These are phyloP conservation scores for Acorus gramineus DNA, from an alignment of 106 monocot genomes.

Conservation along the genomic window DNA sequence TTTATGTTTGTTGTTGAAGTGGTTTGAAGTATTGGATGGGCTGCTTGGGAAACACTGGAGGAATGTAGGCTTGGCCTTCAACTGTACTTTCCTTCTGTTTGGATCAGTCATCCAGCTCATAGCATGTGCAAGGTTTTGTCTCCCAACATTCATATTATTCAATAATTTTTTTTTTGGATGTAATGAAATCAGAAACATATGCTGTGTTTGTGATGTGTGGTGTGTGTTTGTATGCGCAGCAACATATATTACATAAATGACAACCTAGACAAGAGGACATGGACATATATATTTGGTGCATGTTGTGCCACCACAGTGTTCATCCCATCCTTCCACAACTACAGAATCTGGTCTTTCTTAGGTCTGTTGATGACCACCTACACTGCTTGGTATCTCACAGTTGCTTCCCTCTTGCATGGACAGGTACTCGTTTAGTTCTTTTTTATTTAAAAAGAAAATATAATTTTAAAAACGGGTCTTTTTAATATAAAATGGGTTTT, in stretches of 20 bases:
- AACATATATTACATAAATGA: slow-evolving; percentile 84
- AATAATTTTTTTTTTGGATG: not conserved
- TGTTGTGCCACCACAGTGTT: slow-evolving; percentile 81
- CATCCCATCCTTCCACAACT: slow-evolving; percentile 88
- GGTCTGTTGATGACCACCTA: slow-evolving; percentile 75
- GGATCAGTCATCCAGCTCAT: slow-evolving; percentile 82
- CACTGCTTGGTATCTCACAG: slow-evolving; percentile 69
- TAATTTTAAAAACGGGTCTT: not conserved
- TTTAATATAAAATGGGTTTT: not conserved
- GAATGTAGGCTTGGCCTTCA: slow-evolving; percentile 61
- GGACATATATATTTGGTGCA: slow-evolving; percentile 79
- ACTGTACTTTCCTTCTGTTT: slow-evolving; percentile 78
- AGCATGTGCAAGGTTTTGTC: slow-evolving; percentile 53
- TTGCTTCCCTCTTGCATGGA: slow-evolving; percentile 60
- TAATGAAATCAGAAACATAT: not conserved
- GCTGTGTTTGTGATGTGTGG: not conserved
- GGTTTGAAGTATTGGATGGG: slow-evolving; percentile 76
- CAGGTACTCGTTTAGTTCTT: slow-evolving; percentile 24
- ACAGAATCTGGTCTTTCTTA: slow-evolving; percentile 69
- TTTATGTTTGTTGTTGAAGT: slow-evolving; percentile 20
- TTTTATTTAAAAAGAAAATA: no score
- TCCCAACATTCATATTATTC: not conserved
- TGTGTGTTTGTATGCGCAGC: slow-evolving; percentile 10
- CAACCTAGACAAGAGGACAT: slow-evolving; percentile 73
- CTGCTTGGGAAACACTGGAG: slow-evolving; percentile 72